Base-by-base conservation (phyloP, 345 rosid species). In the Microthlaspi erraticum region DNA sequence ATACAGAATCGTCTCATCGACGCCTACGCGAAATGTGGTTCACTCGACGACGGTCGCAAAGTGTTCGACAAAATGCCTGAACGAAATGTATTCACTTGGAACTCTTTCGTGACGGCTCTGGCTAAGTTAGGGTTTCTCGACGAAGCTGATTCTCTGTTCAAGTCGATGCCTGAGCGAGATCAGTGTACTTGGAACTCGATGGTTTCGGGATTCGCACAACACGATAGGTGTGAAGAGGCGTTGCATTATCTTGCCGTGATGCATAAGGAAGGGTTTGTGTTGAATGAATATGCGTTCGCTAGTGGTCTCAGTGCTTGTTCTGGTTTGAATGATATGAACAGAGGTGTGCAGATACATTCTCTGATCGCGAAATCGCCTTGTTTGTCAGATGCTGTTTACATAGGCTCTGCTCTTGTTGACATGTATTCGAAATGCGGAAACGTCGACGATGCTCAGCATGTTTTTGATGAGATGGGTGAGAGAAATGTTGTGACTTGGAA, bases 111-210 rank as follows among this genome's bases (percentile, higher is more conserved):
- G 16, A 73, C 86, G 7, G 88, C 73, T 39, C 67, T 85, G 10
- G 55, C 83, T 70, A 90, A 85, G 67, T 73, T 50, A 13, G 89
- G 85, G 4, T 78, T 75, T 43, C 19, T 90, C n/a, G 77, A 87
- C 61, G 93, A 90, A 73, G 97, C 88, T 34, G 77, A 51, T 2
- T 42, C 37, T 50, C 4, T 81, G 9, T 90, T 93, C 8, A 10
- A 49, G 36, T 82, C 78, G 3, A 86, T 88, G 87, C 85, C 82
- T 1, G 76, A 82, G 48, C 87, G 77, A 0, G 97, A 93, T 42
- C 90, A 85, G 76, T 90, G 96, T 82, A 81, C 98, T 0, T 87
- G 97, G 97, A 93, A 87, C 58, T 82, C 86, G 1, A 82, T 93
- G 84, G 71, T 93, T 6, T 82, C 96, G 0, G 96, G 94, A 13